These are phyloP conservation scores for Aspergillus novoparasiticus DNA, from an alignment of 2,329 filamentous ascomycete genomes.

Conservation along the genomic window DNA sequence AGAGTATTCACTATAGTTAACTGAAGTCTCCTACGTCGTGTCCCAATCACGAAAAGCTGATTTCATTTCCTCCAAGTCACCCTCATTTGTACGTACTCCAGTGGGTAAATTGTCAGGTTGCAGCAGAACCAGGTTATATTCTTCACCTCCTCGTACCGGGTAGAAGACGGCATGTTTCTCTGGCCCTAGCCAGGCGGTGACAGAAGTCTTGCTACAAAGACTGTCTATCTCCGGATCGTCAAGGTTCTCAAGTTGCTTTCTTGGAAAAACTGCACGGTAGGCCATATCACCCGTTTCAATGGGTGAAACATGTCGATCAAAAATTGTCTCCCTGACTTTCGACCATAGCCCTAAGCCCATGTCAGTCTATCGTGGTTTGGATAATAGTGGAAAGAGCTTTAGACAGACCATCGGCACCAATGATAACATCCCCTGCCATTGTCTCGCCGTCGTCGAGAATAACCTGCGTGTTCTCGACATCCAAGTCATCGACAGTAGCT, in stretches of 20 bases:
- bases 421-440: constrained; percentile 19
- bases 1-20: background rate
- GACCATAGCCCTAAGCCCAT: constrained; percentile 19
- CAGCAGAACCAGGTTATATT: constrained; percentile 67
- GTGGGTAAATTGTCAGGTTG: constrained; percentile 54
- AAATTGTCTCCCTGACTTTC: constrained; percentile 14
- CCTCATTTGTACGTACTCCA: constrained; percentile 42
- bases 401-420: constrained; percentile 23
- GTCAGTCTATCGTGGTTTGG: background rate
- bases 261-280: constrained; percentile 59
- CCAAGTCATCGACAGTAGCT: constrained; percentile 12
- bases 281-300: constrained; percentile 64
- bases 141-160: constrained; percentile 57
- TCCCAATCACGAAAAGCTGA: constrained; percentile 64
- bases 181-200: constrained; percentile 66
- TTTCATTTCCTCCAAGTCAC: constrained; percentile 62
- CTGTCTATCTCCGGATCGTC: constrained; percentile 28
- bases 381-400: background rate
- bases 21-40: constrained; percentile 35
- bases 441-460: constrained; percentile 9
- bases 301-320: constrained; percentile 48
- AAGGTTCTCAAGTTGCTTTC: constrained; percentile 53
- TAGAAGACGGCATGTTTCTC: constrained; percentile 64
- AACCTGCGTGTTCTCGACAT: constrained; percentile 7
- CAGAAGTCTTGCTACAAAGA: constrained; percentile 53